These are phyloP conservation scores for Lecanosticta acicola DNA, from an alignment of 2,329 filamentous ascomycete species.

Conservation along the genomic window DNA sequence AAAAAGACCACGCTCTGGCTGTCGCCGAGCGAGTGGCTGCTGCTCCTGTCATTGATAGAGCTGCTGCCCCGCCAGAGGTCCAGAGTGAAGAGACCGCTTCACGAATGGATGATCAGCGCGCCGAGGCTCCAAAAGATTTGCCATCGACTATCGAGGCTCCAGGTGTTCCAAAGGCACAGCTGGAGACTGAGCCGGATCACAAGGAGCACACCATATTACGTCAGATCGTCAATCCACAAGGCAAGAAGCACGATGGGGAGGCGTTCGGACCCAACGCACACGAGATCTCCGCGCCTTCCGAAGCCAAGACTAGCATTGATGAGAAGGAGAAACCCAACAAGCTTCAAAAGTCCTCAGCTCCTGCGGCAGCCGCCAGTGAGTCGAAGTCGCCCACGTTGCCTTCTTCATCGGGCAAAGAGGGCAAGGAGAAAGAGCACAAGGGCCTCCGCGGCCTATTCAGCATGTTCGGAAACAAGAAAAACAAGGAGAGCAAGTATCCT, in stretches of 20 bases:
- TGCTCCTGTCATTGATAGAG: slow-evolving; percentile 2
- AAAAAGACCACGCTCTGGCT: neutral
- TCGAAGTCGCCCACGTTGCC: neutral
- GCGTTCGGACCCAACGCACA: slow-evolving; percentile 16
- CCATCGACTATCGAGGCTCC: slow-evolving; percentile 6
- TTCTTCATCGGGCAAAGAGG: neutral
- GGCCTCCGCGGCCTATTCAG: slow-evolving; percentile 29
- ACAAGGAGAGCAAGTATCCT: slow-evolving; percentile 17
- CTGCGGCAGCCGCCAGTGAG: neutral
- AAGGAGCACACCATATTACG: slow-evolving; percentile 15
- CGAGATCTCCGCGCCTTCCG: neutral
- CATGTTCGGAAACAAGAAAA: slow-evolving; percentile 22
- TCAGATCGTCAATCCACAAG: slow-evolving; percentile 20
- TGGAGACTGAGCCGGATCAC: slow-evolving; percentile 8
- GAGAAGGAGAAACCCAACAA: neutral
- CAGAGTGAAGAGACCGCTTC: slow-evolving; percentile 8
- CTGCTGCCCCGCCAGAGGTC: slow-evolving; percentile 2
- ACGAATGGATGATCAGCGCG: slow-evolving; percentile 10
- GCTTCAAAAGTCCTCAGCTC: neutral
- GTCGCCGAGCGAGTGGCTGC: slow-evolving; percentile 6
- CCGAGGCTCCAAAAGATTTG: slow-evolving; percentile 7
- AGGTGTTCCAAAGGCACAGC: slow-evolving; percentile 11
- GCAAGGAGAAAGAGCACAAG: slow-evolving; percentile 16
- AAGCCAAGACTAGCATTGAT: neutral
- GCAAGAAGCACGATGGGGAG: slow-evolving; percentile 21